Evolutionary conservation across 257 asterid genomes (phyloP).

Genomic region (Striga asiatica): DNA sequence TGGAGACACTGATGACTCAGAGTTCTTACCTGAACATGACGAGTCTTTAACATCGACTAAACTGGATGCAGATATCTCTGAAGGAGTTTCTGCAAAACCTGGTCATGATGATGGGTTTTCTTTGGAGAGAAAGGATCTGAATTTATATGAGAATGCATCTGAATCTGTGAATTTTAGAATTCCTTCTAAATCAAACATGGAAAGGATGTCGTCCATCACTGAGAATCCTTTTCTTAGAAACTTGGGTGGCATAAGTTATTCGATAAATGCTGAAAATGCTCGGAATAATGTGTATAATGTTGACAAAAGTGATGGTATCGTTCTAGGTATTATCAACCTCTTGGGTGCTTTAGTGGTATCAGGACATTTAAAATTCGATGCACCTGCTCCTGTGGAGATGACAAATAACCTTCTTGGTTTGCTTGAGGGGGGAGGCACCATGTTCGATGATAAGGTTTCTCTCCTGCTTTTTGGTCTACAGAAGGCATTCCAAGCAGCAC

Average conservation of each 20-base stretch:
- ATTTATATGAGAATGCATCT: slow-evolving; percentile 33
- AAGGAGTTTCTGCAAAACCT: slow-evolving; percentile 24
- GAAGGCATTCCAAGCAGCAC: slow-evolving; percentile 95
- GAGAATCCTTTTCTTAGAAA: slow-evolving; percentile 48
- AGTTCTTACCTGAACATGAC: slow-evolving; percentile 28
- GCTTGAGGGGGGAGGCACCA: slow-evolving; percentile 95
- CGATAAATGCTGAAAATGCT: slow-evolving; percentile 92
- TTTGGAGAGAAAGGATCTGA: slow-evolving; percentile 31
- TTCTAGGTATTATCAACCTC: slow-evolving; percentile 75
- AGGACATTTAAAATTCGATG: slow-evolving; percentile 75
- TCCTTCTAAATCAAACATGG: slow-evolving; percentile 31
- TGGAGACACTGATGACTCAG: slow-evolving; percentile 60
- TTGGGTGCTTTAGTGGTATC: slow-evolving; percentile 81
- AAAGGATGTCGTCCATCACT: slow-evolving; percentile 52
- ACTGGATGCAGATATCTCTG: slow-evolving; percentile 28
- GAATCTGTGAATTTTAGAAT: slow-evolving; percentile 26
- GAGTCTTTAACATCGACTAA: slow-evolving; percentile 26
- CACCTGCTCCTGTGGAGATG: slow-evolving; percentile 62
- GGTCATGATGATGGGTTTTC: slow-evolving; percentile 25
- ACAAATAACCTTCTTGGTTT: slow-evolving; percentile 60
- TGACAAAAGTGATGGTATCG: slow-evolving; percentile 76
- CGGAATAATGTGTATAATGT: slow-evolving; percentile 87
- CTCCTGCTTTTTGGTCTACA: slow-evolving; percentile 92
- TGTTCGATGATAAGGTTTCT: slow-evolving; percentile 98
- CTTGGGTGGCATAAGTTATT: slow-evolving; percentile 76